Evolutionary conservation across 2,329 filamentous ascomycete genomes (phyloP).

Genomic region (Colletotrichum theobromicola): DNA sequence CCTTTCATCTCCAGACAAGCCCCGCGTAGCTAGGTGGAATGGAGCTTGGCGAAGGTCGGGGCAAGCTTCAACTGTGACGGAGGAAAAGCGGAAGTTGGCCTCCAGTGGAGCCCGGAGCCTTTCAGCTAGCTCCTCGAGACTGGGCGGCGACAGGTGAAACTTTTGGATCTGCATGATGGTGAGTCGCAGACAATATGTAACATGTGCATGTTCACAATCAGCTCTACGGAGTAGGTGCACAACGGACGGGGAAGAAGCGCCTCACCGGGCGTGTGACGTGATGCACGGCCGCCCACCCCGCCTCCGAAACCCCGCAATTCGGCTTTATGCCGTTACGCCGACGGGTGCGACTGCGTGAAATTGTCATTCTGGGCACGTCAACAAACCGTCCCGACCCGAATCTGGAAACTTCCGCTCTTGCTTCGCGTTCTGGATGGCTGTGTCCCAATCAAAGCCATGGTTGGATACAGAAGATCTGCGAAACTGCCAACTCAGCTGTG

Average conservation of each 20-base stretch:
- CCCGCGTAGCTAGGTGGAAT: slow-evolving; percentile 41
- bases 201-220: background rate
- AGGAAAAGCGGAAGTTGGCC: slow-evolving; percentile 26
- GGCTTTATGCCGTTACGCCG: background rate
- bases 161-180: slow-evolving; percentile 20
- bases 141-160: slow-evolving; percentile 27
- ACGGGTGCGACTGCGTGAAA: background rate
- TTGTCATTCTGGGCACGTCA: background rate
- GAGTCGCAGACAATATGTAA: background rate
- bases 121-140: slow-evolving; percentile 28
- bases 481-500: background rate
- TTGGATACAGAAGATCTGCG: background rate
- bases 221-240: background rate
- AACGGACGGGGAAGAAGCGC: background rate
- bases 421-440: background rate
- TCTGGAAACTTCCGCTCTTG: background rate
- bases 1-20: slow-evolving; percentile 41
- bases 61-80: slow-evolving; percentile 30
- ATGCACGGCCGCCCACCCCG: background rate
- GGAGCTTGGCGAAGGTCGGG: slow-evolving; percentile 42
- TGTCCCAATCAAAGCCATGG: background rate
- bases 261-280: background rate
- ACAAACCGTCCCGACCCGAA: background rate
- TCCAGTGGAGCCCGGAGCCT: slow-evolving; percentile 23
- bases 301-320: background rate